Base-by-base conservation (phyloP, 148 eudicot species). In the Limonium bicolor region DNA sequence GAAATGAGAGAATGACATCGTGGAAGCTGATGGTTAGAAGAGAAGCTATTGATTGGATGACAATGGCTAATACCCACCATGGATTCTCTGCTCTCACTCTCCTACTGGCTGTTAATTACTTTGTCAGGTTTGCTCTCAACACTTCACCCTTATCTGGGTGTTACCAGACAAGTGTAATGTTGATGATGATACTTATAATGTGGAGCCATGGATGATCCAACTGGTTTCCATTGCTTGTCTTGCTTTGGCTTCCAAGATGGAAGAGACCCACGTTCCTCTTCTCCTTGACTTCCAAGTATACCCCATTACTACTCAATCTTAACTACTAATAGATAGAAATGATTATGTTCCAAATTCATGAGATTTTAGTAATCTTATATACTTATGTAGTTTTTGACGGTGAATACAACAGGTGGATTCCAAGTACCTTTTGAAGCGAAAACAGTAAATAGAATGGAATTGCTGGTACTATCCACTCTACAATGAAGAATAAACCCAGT, bases 401-500 rank as follows among this genome's bases (percentile, higher is more conserved):
- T 36, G 7, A 14, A n/a, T 13, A 19, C 26, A n/a, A 24, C 53
- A 87, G 90, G 70, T 82, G 32, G 82, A 73, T 21, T 13, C 71
- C 13, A 65, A 70, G 48, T 74, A 56, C 27, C 56, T 69, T 87
- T 82, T 50, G 86, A 73, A 36, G 72, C 86, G 15, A 79, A 78
- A 66, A 77, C 77, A 14, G 70, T 87, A 5, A 66, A 70, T 62
- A 82, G 68, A 70, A 82, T 82, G 86, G 94, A 87, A 69, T 79
- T 82, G 19, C 31, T 79, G 67, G 77, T 87, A 41, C 66, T 87
- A 19, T 71, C 94, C 20, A 58, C 80, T 40, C 80, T 87, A 6
- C 38, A 71, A 30, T 87, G 96, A 90, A 87, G 68, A 53, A 79
- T 72, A 82, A 67, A 79, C 54, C 79, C 78, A 6, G 87, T 82